Evolutionary conservation across 1,284 basidiomycete genomes (phyloP), one percentile per base, ranked within the genome.

Genomic region (Thecaphora thlaspeos): DNA sequence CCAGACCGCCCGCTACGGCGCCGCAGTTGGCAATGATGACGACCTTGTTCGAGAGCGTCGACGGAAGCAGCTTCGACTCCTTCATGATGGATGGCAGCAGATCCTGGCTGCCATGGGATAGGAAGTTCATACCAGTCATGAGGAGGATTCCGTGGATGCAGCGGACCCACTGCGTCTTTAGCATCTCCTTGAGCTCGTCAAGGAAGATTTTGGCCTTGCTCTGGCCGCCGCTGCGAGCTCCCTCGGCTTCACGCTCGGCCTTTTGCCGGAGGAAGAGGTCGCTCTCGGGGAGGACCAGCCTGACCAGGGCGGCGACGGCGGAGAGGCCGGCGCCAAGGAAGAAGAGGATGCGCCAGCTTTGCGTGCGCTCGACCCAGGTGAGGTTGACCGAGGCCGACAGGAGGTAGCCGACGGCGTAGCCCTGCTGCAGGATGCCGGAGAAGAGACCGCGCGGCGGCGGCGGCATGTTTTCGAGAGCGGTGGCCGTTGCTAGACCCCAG

Each of bases 11-110:
- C 1, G 81, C 81, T 51, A 91, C 84, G 22, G 88, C 80, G 86
- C 88, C 85, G 50, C 75, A 88, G 78, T 90, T 91, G 23, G 88
- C 87, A 66, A 96, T 91, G 71, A 97, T 97, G 12, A 91, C 95
- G 0, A 90, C 89, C 38, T 89, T 82, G 2, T 88, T 89, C 0
- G 92, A 83, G 41, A 85, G 77, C 65, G 87, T 82, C 0, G 81
- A 39, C 1, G 79, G 48, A 14, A 70, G 44, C 9, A 67, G 48
- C 53, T 73, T 76, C 43, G 62, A 62, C 18, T 64, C 52, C 43
- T 75, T 55, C 4, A 76, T 55, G 12, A 76, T 74, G 45, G 61
- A 70, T 3, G 73, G 73, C 56, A 73, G 74, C 1, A 74, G 61
- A 48, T 74, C 71, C 61, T 75, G 70, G 21, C 61, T 63, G 11